Evolutionary conservation across 176 grass and related monocot genomes (phyloP), one percentile per base, ranked within the genome.

Genomic region (Themeda triandra): DNA sequence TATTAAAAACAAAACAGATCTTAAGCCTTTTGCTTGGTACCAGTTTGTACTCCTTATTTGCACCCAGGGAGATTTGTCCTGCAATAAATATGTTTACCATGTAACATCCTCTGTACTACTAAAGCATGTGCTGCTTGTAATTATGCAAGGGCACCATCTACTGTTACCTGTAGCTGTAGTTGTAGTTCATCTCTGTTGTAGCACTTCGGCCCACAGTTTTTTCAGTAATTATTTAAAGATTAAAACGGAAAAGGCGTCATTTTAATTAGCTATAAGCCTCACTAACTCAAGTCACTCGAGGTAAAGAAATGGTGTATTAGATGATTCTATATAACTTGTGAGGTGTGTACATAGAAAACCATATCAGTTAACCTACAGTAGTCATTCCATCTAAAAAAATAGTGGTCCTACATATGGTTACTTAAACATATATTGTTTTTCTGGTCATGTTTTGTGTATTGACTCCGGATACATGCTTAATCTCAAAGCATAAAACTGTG

Each of bases 21-120:
- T 80, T 65, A 74, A 74, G 77, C 31, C 8, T 37, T 87, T 37
- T 77, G 60, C 17, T 28, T 80, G 21, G 59, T 75, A 75, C 81
- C 36, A 48, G 4, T 37, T 36, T 58, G 45, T 80, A 75, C 76
- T n/a, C n/a, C 36, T 80, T 58, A 31, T 40, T 73, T 80, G 75
- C 68, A 29, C 69, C 46, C 14, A 58, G 33, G 13, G 53, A 40
- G 59, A 66, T 76, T 23, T 71, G 54, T 77, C 78, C 40, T 21
- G 63, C 36, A 37, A 70, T 71, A 68, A 68, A 36, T 40, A 70
- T 4, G 24, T 44, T 72, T 79, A n/a, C 54, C 13, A 25, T 39
- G 1, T 63, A 1, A 2, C 31, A 54, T 54, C n/a, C 23, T 82
- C 21, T 78, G 83, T 78, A 42, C 54, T 44, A 17, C 24, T 76